Percentiles rank a stretch among this genome's conserved stretches.
Evolutionary conservation across 1,284 basidiomycete genomes (phyloP).

Genomic region (Ganoderma lingzhi): DNA sequence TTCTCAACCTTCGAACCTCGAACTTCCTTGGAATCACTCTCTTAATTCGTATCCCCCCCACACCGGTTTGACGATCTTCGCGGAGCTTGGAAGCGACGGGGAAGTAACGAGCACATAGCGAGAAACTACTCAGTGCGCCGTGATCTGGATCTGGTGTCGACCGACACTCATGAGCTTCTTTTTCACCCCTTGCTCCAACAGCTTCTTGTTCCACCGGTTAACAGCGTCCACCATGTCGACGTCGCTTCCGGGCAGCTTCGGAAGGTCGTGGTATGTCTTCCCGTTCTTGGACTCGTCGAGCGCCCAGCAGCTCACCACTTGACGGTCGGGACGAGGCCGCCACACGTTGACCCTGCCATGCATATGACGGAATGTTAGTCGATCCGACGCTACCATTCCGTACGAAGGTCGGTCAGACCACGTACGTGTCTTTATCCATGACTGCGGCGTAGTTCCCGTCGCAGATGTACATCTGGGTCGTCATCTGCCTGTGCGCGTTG

Average conservation of each 20-base stretch:
- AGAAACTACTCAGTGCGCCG: neutral
- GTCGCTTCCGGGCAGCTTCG: slow-evolving; percentile 32
- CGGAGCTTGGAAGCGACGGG: no score
- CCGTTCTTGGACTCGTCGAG: slow-evolving; percentile 27
- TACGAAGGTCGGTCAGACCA: neutral
- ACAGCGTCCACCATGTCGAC: slow-evolving; percentile 25
- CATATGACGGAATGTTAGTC: neutral
- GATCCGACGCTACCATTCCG: neutral
- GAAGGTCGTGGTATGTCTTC: slow-evolving; percentile 28
- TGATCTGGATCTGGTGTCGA: slow-evolving; percentile 23
- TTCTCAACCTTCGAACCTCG: neutral
- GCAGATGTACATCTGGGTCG: slow-evolving; percentile 42
- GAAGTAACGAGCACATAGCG: neutral
- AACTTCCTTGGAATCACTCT: neutral
- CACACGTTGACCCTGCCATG: slow-evolving; percentile 31
- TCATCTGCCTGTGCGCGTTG: slow-evolving; percentile 31
- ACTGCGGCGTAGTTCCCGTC: slow-evolving; percentile 34
- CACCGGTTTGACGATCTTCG: neutral
- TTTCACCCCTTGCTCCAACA: slow-evolving; percentile 30
- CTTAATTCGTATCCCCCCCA: neutral
- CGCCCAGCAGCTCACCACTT: slow-evolving; percentile 35
- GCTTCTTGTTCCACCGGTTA: slow-evolving; percentile 37
- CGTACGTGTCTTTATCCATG: slow-evolving; percentile 38
- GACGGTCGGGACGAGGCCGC: slow-evolving; percentile 28
- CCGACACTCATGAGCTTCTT: slow-evolving; percentile 30